A percentile compares a stretch with the other conserved stretches of the same genome.
Evolutionary conservation across 2,329 filamentous ascomycete genomes (phyloP).

Genomic region (Diaporthe aspalathi): DNA sequence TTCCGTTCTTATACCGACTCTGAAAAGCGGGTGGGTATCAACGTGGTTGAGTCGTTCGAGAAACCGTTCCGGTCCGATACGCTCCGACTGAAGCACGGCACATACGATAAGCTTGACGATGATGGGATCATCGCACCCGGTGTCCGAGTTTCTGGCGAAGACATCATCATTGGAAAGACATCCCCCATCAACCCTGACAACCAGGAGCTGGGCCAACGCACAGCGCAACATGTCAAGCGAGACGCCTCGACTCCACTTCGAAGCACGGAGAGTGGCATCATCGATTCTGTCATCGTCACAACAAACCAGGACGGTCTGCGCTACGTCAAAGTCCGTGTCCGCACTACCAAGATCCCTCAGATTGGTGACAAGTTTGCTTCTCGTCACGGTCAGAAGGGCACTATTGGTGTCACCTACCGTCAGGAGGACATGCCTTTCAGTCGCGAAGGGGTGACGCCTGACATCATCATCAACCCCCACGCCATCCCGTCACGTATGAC

Average conservation of each 20-base stretch:
- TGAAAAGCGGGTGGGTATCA: slow-evolving; percentile 95
- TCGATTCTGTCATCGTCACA: slow-evolving; percentile 92
- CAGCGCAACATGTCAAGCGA: slow-evolving; percentile 88
- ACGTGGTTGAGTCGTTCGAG: slow-evolving; percentile 93
- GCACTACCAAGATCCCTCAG: slow-evolving; percentile 97
- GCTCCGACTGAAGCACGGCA: slow-evolving; percentile 90
- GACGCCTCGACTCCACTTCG: slow-evolving; percentile 95
- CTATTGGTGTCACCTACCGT: slow-evolving; percentile 97
- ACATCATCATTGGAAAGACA: slow-evolving; percentile 99
- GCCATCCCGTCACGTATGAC: slow-evolving; percentile 99
- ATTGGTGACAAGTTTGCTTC: slow-evolving; percentile 99
- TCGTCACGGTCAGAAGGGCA: slow-evolving; percentile 98
- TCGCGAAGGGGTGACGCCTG: slow-evolving; percentile 88
- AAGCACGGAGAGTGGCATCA: slow-evolving; percentile 96
- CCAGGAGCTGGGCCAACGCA: slow-evolving; percentile 92
- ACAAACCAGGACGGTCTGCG: slow-evolving; percentile 94
- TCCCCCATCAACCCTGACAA: slow-evolving; percentile 93
- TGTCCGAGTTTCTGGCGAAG: slow-evolving; percentile 93
- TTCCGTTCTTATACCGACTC: slow-evolving; percentile 98
- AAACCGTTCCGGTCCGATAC: slow-evolving; percentile 92
- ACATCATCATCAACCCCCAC: slow-evolving; percentile 99
- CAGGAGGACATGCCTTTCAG: slow-evolving; percentile 99
- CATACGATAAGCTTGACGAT: slow-evolving; percentile 96
- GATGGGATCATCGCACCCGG: slow-evolving; percentile 96
- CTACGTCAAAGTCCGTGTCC: slow-evolving; percentile 96